Base-by-base conservation (phyloP, 2,329 filamentous ascomycete species). In the Fusarium sp. region DNA sequence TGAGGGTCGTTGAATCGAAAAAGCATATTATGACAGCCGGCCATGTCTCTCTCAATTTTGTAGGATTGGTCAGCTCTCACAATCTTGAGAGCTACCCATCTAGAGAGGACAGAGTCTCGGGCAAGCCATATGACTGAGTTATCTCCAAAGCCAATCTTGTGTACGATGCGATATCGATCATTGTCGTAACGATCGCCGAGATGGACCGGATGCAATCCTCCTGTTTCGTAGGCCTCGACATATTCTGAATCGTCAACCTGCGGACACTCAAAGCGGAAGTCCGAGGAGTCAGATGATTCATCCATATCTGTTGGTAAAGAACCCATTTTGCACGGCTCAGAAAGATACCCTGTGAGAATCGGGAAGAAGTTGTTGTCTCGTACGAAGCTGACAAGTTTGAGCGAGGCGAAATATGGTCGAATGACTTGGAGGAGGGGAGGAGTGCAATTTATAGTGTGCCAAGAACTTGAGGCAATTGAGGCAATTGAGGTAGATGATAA, bases 121-220 rank as follows among this genome's bases (percentile, higher is more conserved):
- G 30, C 53, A 4, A 57, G 30, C 25, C 53, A 57, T 25, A 57
- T 41, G n/a, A 8, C 26, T n/a, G 53, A 57, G 1, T 21, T 41
- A 10, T 57, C n/a, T 18, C 53, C 45, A 39, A 16, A 30, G 2
- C 23, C n/a, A 23, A 57, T 23, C 30, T 57, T 57, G 12, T 41
- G 45, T 3, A 57, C n/a, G 10, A 57, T 25, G 0, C 19, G 31
- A 57, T 57, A 41, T 6, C 31, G 31, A 2, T 7, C 31, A 4
- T 30, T 11, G 4, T 52, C 31, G 3, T 31, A 57, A 25, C 19
- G n/a, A 41, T 52, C 54, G 6, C 31, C 45, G 3, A 57, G 45
- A 16, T 57, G 54, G 5, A 57, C 45, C 9, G 45, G 45, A 7
- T 52, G 53, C 2, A n/a, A 23, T 7, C 19, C 25, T 11, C 45